Conservation (phyloP, 805 yeast species). For the Kuraishia floccosa region DNA sequence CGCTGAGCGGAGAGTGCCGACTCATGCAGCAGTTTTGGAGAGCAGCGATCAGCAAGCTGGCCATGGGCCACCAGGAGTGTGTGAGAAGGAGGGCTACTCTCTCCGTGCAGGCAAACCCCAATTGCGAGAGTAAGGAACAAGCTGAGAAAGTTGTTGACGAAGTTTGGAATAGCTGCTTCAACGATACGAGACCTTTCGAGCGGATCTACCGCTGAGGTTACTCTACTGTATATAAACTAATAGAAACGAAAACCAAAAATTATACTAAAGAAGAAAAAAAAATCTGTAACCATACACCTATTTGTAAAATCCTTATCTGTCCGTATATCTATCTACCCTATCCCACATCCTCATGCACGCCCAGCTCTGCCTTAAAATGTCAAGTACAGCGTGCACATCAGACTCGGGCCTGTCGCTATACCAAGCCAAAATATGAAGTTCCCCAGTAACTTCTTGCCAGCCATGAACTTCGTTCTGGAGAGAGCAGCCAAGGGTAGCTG, state of each 20-base stretch:
- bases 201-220: conserved; percentile 59
- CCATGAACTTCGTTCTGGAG: conserved; percentile 47
- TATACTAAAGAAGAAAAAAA: not conserved
- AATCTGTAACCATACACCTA: too few relatives aligned
- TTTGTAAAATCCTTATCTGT: not conserved
- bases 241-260: not conserved
- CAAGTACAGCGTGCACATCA: conserved; percentile 76
- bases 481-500: conserved; percentile 74
- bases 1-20: conserved; percentile 91
- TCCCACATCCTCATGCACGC: too few relatives aligned
- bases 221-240: not conserved
- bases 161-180: conserved; percentile 89
- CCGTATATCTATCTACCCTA: too few relatives aligned
- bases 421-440: conserved; percentile 88
- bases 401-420: conserved; percentile 78
- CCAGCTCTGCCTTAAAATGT: conserved; percentile 35
- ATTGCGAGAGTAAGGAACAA: conserved; percentile 57
- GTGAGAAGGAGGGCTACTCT: conserved; percentile 80
- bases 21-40: conserved; percentile 69
- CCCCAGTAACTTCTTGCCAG: conserved; percentile 49
- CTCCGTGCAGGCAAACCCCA: conserved; percentile 80
- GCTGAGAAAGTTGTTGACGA: conserved; percentile 75
- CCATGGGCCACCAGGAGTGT: conserved; percentile 83
- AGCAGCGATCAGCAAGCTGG: conserved; percentile 34
- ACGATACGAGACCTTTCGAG: conserved; percentile 93